A percentile compares a stretch with the other conserved stretches of the same genome.
These are phyloP conservation scores for Leptoxyphium fumago DNA, from an alignment of 2,329 filamentous ascomycete genomes.

Conservation along the genomic window DNA sequence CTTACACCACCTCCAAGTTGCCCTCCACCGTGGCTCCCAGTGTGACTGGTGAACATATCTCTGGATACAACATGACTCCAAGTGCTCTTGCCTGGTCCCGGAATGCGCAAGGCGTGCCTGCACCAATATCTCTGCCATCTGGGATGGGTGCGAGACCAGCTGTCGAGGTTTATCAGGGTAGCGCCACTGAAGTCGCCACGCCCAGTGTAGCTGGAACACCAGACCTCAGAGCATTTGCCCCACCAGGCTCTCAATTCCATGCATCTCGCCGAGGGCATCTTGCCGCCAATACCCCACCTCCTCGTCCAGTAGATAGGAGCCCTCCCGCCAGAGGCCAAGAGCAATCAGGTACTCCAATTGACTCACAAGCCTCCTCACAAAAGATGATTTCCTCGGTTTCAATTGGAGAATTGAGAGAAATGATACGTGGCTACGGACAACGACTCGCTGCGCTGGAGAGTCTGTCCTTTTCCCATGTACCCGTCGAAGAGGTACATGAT, in stretches of 20 bases:
- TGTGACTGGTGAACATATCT: conserved; percentile 12
- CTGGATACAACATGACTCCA: not conserved
- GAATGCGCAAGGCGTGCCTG: conserved; percentile 9
- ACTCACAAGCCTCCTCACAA: not conserved
- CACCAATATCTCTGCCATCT: conserved; percentile 15
- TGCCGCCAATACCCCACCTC: not conserved
- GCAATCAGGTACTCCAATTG: not conserved
- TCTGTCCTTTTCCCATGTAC: conserved; percentile 49
- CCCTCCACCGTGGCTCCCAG: conserved; percentile 19
- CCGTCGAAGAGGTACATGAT: conserved; percentile 56
- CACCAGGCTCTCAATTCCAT: conserved; percentile 1
- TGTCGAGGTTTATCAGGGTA: conserved; percentile 27
- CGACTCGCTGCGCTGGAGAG: conserved; percentile 57
- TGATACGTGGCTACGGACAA: conserved; percentile 34
- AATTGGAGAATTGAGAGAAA: conserved; percentile 36
- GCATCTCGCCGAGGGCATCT: not conserved
- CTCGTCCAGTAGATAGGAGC: not conserved
- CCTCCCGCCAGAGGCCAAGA: not conserved
- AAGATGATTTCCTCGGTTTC: conserved; percentile 4
- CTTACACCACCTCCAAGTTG: conserved; percentile 12
- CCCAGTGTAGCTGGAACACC: conserved; percentile 30
- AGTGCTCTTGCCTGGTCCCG: not conserved
- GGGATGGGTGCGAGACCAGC: conserved; percentile 5
- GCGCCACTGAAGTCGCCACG: conserved; percentile 33
- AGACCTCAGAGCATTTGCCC: conserved; percentile 10